Conservation (phyloP, 176 grass and related monocot genomes). For the Oryza officinalis region DNA sequence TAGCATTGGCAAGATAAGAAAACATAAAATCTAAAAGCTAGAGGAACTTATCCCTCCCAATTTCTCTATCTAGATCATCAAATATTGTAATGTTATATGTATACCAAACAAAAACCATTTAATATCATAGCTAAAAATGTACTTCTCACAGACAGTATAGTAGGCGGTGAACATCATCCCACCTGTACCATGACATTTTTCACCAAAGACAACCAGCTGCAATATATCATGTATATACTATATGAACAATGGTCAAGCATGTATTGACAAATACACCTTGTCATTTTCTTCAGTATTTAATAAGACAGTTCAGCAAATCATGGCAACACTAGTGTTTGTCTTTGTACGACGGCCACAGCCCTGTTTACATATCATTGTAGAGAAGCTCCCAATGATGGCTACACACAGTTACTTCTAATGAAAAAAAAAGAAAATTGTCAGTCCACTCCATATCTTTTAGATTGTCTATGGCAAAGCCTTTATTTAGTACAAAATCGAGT, state of each 20-base stretch:
- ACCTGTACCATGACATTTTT: slow-evolving; percentile 10
- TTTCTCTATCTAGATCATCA: slow-evolving; percentile 9
- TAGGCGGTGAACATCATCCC: neutral
- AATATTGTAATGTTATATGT: neutral
- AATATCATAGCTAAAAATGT: slow-evolving; percentile 2
- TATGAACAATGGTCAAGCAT: neutral
- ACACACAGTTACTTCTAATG: neutral
- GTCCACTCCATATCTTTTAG: neutral
- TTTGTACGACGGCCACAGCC: neutral
- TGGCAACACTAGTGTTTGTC: neutral
- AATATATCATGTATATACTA: neutral
- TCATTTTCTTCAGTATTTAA: neutral
- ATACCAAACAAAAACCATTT: neutral
- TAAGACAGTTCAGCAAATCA: neutral
- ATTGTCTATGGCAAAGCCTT: neutral
- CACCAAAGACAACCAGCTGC: slow-evolving; percentile 8
- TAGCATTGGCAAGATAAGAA: slow-evolving; percentile 1
- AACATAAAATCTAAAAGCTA: slow-evolving; percentile 8
- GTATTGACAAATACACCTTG: neutral
- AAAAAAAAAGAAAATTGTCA: neutral
- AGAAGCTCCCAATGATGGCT: neutral
- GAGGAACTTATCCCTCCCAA: neutral
- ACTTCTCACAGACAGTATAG: slow-evolving; percentile 17
- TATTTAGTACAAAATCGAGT: neutral
- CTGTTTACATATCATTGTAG: slow-evolving; percentile 5